A percentile compares a stretch with the other conserved stretches of the same genome.
phyloP scores from a whole-genome alignment of 164 flowering plant genomes.

The Vitis amurensis region DNA sequence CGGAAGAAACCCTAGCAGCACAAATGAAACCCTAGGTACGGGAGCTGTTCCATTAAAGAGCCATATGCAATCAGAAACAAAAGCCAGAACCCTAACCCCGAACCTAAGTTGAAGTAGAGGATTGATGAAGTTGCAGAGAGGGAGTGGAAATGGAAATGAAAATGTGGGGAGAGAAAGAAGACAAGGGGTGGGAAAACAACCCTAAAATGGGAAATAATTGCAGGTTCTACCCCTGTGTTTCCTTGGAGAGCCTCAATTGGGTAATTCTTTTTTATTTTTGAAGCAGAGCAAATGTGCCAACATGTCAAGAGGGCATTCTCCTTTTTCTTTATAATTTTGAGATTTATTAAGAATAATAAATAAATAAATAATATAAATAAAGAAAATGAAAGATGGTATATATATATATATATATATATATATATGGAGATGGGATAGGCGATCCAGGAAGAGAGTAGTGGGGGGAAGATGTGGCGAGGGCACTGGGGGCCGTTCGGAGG shows the following conservation, averaged over 20 bases:
- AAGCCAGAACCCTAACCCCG: slow-evolving; percentile 20
- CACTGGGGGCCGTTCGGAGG: no score
- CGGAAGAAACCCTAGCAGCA: background rate
- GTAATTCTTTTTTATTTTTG: slow-evolving; percentile 10
- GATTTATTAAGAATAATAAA: background rate
- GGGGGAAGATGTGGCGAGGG: no score
- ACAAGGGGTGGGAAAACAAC: background rate
- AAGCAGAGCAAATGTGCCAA: background rate
- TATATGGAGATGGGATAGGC: no score
- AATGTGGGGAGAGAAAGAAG: slow-evolving; percentile 5
- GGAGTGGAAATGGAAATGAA: slow-evolving; percentile 12
- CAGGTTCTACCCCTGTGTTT: slow-evolving; percentile 20
- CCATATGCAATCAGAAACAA: background rate
- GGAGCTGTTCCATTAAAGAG: slow-evolving; percentile 17
- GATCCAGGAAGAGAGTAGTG: no score
- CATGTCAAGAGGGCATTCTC: background rate
- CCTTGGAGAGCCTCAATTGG: slow-evolving; percentile 21
- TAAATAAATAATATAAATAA: background rate
- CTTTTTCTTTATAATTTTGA: background rate
- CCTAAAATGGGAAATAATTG: slow-evolving; percentile 29
- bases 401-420: no score
- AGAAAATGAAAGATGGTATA: no score
- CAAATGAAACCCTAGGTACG: slow-evolving; percentile 3
- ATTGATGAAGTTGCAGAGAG: slow-evolving; percentile 1
- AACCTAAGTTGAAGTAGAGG: background rate